phyloP scores from a whole-genome alignment of 1,284 basidiomycete species.

The Melampsora americana region DNA sequence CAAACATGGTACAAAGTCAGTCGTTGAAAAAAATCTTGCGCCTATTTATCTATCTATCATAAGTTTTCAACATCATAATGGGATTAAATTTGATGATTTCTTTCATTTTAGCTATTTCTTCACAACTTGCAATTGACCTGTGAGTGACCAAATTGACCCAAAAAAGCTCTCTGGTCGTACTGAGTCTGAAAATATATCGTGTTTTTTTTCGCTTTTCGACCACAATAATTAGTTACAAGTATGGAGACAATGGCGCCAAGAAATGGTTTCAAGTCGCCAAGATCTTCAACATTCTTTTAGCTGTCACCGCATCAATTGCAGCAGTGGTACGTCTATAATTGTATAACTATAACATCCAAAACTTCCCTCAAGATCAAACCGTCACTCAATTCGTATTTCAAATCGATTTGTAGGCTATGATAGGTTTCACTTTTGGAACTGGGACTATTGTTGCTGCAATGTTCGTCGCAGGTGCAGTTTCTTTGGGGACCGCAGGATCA shows the following conservation, averaged over 20 bases:
- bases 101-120: constrained; percentile 10
- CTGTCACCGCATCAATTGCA: background rate
- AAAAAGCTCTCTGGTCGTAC: background rate
- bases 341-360: too few species aligned
- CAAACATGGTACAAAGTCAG: constrained; percentile 1
- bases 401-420: background rate
- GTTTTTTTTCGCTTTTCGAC: background rate
- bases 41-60: too few species aligned
- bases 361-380: background rate
- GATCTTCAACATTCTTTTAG: background rate
- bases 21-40: background rate
- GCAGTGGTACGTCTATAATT: background rate
- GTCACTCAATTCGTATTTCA: background rate
- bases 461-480: constrained; percentile 2
- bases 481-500: background rate
- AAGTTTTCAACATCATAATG: background rate
- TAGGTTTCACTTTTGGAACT: background rate
- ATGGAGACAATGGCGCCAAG: background rate
- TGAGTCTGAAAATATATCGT: background rate
- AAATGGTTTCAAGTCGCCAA: background rate
- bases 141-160: background rate
- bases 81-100: background rate
- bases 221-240: background rate
- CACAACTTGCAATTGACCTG: constrained; percentile 30
- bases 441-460: background rate